Evolutionary conservation across 176 grass and related monocot species (phyloP).

Genomic region (Bolboschoenus planiculmis): DNA sequence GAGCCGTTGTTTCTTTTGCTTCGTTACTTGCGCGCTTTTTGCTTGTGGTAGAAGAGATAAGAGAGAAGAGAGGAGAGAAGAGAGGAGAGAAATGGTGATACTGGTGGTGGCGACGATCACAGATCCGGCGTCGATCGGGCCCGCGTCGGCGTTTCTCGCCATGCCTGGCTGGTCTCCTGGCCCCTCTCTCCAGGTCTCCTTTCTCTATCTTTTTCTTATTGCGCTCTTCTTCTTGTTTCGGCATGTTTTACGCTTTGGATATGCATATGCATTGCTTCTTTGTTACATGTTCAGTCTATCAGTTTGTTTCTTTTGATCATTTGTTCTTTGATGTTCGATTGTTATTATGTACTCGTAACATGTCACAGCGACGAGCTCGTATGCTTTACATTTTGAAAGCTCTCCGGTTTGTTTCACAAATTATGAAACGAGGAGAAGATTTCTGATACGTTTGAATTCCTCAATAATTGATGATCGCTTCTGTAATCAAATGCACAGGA

Average conservation of each 20-base stretch:
- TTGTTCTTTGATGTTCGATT: too few relatives aligned
- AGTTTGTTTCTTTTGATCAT: too few relatives aligned
- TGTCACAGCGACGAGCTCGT: too few relatives aligned
- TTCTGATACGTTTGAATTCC: background rate
- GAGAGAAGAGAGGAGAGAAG: background rate
- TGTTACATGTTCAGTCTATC: too few relatives aligned
- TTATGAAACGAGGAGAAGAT: background rate
- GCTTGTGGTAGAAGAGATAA: background rate
- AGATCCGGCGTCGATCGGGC: conserved; percentile 43
- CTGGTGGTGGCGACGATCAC: conserved; percentile 41
- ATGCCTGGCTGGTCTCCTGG: conserved; percentile 49
- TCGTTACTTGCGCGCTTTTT: background rate
- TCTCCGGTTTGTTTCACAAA: background rate
- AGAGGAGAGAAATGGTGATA: conserved; percentile 28
- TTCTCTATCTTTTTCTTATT: background rate
- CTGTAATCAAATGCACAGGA: conserved; percentile 9
- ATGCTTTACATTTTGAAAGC: too few relatives aligned
- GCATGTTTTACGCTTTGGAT: background rate
- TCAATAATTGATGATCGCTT: background rate
- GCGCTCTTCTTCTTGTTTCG: background rate
- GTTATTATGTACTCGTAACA: too few relatives aligned
- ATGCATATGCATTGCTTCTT: too few relatives aligned
- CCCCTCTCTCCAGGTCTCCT: conserved; percentile 30
- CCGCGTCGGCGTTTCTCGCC: conserved; percentile 41
- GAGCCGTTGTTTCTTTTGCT: background rate